These are phyloP conservation scores for Ogataea ramenticola DNA, from an alignment of 805 yeast genomes.

Conservation along the genomic window DNA sequence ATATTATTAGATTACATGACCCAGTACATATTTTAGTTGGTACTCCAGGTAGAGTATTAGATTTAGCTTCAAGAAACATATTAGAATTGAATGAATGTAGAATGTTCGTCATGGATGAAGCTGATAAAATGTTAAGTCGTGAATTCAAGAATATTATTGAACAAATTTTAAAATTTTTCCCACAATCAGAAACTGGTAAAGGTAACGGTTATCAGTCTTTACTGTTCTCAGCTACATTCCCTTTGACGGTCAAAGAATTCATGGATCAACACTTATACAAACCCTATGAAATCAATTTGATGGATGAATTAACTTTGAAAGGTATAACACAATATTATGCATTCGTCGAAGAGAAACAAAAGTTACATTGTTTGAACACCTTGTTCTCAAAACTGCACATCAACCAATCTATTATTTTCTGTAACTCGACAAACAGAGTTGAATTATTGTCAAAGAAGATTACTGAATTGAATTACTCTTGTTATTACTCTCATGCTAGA, in stretches of 20 bases:
- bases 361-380: slow-evolving; percentile 92
- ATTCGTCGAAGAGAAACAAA: slow-evolving; percentile 95
- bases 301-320: slow-evolving; percentile 94
- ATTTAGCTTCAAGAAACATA: slow-evolving; percentile 79
- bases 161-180: slow-evolving; percentile 78
- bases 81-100: slow-evolving; percentile 86
- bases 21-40: slow-evolving; percentile 94
- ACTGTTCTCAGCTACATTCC: slow-evolving; percentile 93
- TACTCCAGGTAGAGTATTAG: slow-evolving; percentile 96
- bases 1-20: slow-evolving; percentile 85
- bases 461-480: slow-evolving; percentile 92
- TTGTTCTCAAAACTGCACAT: slow-evolving; percentile 89
- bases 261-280: slow-evolving; percentile 85
- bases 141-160: slow-evolving; percentile 86
- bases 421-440: slow-evolving; percentile 95
- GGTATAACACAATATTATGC: slow-evolving; percentile 98
- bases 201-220: slow-evolving; percentile 66
- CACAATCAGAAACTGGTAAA: slow-evolving; percentile 31
- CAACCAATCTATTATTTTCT: slow-evolving; percentile 94
- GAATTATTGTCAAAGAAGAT: slow-evolving; percentile 93
- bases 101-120: slow-evolving; percentile 95
- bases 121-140: slow-evolving; percentile 90
- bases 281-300: slow-evolving; percentile 92
- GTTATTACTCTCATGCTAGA: slow-evolving; percentile 93
- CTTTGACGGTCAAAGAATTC: slow-evolving; percentile 84